phyloP scores from a whole-genome alignment of 1,284 basidiomycete species.

The Boletellus deceptivus region DNA sequence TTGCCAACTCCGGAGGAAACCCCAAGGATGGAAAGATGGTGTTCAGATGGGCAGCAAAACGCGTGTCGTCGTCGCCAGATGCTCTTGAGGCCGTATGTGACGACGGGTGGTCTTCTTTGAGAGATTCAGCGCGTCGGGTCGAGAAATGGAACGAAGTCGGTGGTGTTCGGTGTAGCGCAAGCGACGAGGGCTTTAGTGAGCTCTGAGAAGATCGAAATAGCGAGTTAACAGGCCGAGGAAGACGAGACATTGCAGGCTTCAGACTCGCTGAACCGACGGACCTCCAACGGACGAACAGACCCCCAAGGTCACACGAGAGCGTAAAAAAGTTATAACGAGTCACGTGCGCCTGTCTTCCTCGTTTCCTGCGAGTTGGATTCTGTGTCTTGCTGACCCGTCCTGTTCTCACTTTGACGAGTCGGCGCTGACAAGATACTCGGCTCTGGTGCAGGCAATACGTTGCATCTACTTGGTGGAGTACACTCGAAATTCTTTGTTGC shows the following conservation, averaged over 20 bases:
- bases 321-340: slow-evolving; percentile 13
- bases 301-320: slow-evolving; percentile 11
- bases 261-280: background rate
- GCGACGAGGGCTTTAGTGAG: slow-evolving; percentile 10
- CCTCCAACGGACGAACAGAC: background rate
- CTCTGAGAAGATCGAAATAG: slow-evolving; percentile 9
- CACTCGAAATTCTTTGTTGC: too few relatives aligned
- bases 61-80: slow-evolving; percentile 12
- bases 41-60: slow-evolving; percentile 55
- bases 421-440: too few relatives aligned
- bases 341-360: slow-evolving; percentile 14
- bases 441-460: background rate
- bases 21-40: slow-evolving; percentile 60
- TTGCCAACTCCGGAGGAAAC: slow-evolving; percentile 67
- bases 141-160: slow-evolving; percentile 8
- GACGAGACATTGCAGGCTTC: slow-evolving; percentile 16
- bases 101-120: slow-evolving; percentile 1
- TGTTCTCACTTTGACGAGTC: too few relatives aligned
- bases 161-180: slow-evolving; percentile 14
- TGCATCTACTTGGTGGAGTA: background rate
- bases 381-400: too few relatives aligned
- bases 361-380: too few relatives aligned
- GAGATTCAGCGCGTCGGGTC: slow-evolving; percentile 10
- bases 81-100: background rate
- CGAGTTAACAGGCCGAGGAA: slow-evolving; percentile 15